These are phyloP conservation scores for Trichaptum fuscoviolaceum DNA, from an alignment of 768 basidiomycete genomes.

Conservation along the genomic window DNA sequence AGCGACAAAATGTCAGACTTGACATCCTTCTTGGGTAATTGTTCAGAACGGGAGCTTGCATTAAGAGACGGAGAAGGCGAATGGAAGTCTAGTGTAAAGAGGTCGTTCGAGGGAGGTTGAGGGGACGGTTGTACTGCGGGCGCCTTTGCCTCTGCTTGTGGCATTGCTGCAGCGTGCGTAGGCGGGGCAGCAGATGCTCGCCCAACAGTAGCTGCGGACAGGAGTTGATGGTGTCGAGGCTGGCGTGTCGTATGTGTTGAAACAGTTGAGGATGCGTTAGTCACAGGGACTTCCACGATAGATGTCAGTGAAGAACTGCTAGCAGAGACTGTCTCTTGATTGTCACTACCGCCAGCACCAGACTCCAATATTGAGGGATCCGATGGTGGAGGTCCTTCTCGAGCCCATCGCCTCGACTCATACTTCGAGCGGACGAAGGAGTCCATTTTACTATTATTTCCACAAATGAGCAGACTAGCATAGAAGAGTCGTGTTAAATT, in stretches of 20 bases:
- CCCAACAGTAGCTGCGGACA: slow-evolving; percentile 31
- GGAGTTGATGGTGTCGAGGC: slow-evolving; percentile 50
- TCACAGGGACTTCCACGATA: background rate
- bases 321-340: background rate
- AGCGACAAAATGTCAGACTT: slow-evolving; percentile 85
- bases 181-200: slow-evolving; percentile 18
- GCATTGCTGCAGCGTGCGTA: slow-evolving; percentile 19
- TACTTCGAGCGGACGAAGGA: slow-evolving; percentile 97
- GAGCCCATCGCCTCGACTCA: slow-evolving; percentile 88
- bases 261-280: slow-evolving; percentile 18
- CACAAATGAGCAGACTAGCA: background rate
- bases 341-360: slow-evolving; percentile 19
- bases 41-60: background rate
- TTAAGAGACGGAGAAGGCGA: slow-evolving; percentile 39
- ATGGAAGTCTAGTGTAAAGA: slow-evolving; percentile 87
- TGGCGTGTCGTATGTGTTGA: slow-evolving; percentile 31
- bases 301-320: background rate
- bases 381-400: slow-evolving; percentile 77
- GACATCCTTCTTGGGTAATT: slow-evolving; percentile 55
- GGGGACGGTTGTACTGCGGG: slow-evolving; percentile 19
- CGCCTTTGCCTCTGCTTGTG: slow-evolving; percentile 24
- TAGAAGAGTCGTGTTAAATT: slow-evolving; percentile 3
- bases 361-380: slow-evolving; percentile 78
- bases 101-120: slow-evolving; percentile 47
- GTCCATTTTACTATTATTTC: slow-evolving; percentile 82